phyloP scores from a whole-genome alignment of 23 red algal genomes.

The Gracilaria caudata region DNA sequence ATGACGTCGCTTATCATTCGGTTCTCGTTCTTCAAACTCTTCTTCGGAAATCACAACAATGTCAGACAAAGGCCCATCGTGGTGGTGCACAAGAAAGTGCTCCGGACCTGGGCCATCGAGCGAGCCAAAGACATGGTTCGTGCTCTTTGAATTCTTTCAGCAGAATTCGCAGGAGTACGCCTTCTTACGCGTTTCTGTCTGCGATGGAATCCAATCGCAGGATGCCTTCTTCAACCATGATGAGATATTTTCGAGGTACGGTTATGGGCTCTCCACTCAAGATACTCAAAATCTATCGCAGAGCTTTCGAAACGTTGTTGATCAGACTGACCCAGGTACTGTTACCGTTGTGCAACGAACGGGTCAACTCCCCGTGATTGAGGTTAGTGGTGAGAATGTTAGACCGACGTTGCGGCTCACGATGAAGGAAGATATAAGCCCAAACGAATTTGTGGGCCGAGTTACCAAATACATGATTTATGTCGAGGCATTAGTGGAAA shows the following conservation, averaged over 20 bases:
- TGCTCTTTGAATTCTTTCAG: constrained; percentile 30
- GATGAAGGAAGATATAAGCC: constrained; percentile 30
- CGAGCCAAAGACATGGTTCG: constrained; percentile 8
- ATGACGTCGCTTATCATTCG: too few species aligned
- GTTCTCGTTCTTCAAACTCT: too few species aligned
- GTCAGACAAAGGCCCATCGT: constrained; percentile 14
- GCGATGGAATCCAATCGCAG: constrained; percentile 11
- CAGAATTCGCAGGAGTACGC: neutral
- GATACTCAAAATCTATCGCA: neutral
- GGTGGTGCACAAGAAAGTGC: constrained; percentile 18
- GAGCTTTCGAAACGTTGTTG: constrained; percentile 15
- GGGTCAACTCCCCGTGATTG: neutral
- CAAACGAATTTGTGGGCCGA: constrained; percentile 12
- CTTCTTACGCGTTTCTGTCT: constrained; percentile 13
- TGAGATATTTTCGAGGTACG: constrained; percentile 27
- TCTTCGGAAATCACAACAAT: too few species aligned
- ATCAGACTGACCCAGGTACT: neutral
- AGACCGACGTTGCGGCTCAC: neutral
- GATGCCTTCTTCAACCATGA: constrained; percentile 26
- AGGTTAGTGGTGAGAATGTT: neutral
- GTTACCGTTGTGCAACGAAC: neutral
- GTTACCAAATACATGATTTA: constrained; percentile 19
- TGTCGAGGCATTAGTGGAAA: constrained; percentile 9
- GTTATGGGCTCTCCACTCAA: neutral
- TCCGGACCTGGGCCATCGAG: neutral